Conservation (phyloP, 2,329 filamentous ascomycete species). For the Dendrostoma leiphaemia region DNA sequence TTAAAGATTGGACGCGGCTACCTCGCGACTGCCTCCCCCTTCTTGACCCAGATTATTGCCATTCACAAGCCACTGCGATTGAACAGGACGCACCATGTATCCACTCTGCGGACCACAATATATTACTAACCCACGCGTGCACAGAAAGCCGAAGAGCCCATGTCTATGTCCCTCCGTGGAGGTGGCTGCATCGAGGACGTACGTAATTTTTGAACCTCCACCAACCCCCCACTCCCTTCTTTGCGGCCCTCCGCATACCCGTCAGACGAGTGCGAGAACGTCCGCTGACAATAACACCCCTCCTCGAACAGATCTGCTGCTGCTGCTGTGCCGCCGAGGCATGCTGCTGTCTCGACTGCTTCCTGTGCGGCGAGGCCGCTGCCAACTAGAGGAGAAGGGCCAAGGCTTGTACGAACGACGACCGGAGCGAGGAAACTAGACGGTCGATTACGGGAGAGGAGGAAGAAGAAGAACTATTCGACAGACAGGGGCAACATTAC, state of each 20-base stretch:
- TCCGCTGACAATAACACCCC: not conserved
- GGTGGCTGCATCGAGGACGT: conserved; percentile 23
- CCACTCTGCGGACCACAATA: no score
- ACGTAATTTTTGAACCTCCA: no score
- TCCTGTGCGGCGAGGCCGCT: conserved; percentile 10
- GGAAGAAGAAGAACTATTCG: not conserved
- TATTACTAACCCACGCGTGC: not conserved
- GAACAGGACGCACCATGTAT: no score
- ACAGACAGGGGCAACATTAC: no score
- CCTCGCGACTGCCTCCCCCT: no score
- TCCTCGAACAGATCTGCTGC: not conserved
- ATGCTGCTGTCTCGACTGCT: conserved; percentile 9
- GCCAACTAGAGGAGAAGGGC: not conserved
- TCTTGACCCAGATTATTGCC: no score
- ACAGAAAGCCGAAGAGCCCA: conserved; percentile 22
- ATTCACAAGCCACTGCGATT: no score
- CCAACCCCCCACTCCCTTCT: not conserved
- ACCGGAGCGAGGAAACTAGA: not conserved
- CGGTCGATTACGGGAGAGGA: not conserved
- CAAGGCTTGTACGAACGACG: not conserved
- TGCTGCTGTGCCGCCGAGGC: conserved; percentile 7
- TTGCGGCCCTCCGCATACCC: not conserved
- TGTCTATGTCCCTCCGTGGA: conserved; percentile 25
- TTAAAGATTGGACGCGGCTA: no score
- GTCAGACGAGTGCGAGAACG: not conserved